Percentiles rank a stretch among this genome's conserved stretches.
phyloP scores from a whole-genome alignment of 768 basidiomycete genomes.

The Infundibulicybe gibba region DNA sequence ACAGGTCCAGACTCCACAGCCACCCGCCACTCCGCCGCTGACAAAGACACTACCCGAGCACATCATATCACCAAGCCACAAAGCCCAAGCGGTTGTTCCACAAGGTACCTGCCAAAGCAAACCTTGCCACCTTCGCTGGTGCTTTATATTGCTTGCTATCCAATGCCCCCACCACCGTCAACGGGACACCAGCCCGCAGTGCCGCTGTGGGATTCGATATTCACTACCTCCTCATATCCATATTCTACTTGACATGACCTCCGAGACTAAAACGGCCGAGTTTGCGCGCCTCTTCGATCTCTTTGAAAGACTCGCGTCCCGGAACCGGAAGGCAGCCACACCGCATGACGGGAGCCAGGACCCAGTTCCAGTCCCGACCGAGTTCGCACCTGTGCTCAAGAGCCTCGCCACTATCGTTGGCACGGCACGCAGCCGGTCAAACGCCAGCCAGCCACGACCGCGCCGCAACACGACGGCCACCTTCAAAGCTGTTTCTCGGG shows the following conservation, averaged over 20 bases:
- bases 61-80: slow-evolving; percentile 1
- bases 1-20: no score
- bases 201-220: no score
- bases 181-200: no score
- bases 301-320: slow-evolving; percentile 50
- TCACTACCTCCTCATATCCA: no score
- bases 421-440: neutral
- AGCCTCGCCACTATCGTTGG: slow-evolving; percentile 23
- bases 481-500: neutral
- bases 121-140: no score
- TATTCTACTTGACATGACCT: neutral
- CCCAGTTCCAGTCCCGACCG: slow-evolving; percentile 26
- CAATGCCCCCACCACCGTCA: no score
- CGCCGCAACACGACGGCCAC: slow-evolving; percentile 23
- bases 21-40: slow-evolving; percentile 6
- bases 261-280: slow-evolving; percentile 41
- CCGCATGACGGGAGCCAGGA: slow-evolving; percentile 22
- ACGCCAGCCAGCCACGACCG: slow-evolving; percentile 5
- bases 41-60: slow-evolving; percentile 4
- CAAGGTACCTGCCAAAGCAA: no score
- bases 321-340: slow-evolving; percentile 28
- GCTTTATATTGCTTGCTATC: no score
- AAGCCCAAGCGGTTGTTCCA: neutral
- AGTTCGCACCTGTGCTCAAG: slow-evolving; percentile 31
- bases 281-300: slow-evolving; percentile 51